These are phyloP conservation scores for Alternaria longipes DNA, from an alignment of 2,329 filamentous ascomycete species.

Conservation along the genomic window DNA sequence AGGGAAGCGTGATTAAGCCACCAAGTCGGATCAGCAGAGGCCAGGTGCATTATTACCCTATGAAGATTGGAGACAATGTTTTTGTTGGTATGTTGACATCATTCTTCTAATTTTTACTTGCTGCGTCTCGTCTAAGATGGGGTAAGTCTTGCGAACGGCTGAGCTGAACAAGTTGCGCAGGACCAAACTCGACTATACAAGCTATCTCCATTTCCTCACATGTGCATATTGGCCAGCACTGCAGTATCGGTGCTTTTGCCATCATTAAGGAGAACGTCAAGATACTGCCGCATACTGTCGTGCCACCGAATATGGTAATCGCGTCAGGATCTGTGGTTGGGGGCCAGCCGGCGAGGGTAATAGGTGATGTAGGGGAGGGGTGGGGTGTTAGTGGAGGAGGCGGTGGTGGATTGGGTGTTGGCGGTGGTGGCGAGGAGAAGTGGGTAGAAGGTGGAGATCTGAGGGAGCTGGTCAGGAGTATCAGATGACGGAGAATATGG, in stretches of 20 bases:
- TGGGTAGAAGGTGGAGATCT: constrained; percentile 62
- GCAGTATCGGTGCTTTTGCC: constrained; percentile 82
- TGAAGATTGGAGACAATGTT: constrained; percentile 94
- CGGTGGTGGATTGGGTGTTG: constrained; percentile 47
- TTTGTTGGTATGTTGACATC: constrained; percentile 73
- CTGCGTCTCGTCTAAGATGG: neutral
- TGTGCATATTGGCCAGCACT: constrained; percentile 82
- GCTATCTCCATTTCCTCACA: constrained; percentile 85
- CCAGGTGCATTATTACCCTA: constrained; percentile 78
- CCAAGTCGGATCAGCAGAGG: constrained; percentile 85
- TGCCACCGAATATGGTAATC: constrained; percentile 89
- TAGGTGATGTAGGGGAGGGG: constrained; percentile 62
- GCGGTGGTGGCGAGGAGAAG: constrained; percentile 54
- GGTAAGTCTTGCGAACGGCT: neutral
- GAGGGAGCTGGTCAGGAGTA: constrained; percentile 58
- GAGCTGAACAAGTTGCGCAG: constrained; percentile 22
- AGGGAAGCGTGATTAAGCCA: constrained; percentile 80
- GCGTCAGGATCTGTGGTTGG: constrained; percentile 93
- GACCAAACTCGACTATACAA: constrained; percentile 73
- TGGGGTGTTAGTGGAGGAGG: constrained; percentile 55
- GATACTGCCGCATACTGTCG: constrained; percentile 82
- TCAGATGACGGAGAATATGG: constrained; percentile 32
- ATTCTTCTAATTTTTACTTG: neutral
- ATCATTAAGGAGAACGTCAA: constrained; percentile 95
- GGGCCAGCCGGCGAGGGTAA: constrained; percentile 57